phyloP scores from a whole-genome alignment of 257 asterid species.

The Solanum chilense region DNA sequence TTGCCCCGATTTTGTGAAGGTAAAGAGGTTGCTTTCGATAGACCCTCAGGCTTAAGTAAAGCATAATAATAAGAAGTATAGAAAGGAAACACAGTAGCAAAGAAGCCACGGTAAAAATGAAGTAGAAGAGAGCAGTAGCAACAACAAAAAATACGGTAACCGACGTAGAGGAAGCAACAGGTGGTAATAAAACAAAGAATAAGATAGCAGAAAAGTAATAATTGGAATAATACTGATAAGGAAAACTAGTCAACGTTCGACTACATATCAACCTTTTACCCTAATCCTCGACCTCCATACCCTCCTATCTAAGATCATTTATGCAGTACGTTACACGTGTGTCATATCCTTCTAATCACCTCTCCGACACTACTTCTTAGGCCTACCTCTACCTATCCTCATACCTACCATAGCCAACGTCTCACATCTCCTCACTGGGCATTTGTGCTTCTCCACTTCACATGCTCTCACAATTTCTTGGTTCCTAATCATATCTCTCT shows the following conservation, averaged over 20 bases:
- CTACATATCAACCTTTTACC: neutral
- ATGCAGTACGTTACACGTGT: neutral
- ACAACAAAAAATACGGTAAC: neutral
- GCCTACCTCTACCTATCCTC: too few species aligned
- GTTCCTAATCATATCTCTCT: neutral
- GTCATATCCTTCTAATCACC: neutral
- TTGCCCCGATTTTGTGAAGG: neutral
- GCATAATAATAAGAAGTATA: neutral
- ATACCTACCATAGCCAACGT: too few species aligned
- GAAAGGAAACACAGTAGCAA: neutral
- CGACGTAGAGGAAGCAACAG: neutral
- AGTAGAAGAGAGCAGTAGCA: neutral
- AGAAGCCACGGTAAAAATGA: neutral
- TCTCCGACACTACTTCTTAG: too few species aligned
- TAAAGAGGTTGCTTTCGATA: neutral
- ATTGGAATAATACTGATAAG: neutral
- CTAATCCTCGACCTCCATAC: neutral
- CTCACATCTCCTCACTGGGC: neutral
- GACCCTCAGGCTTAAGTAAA: neutral
- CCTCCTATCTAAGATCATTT: neutral
- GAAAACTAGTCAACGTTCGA: neutral
- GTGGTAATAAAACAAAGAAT: neutral
- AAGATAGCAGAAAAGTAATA: neutral
- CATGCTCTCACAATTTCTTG: neutral
- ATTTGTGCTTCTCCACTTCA: neutral